Base-by-base conservation (phyloP, 2,329 filamentous ascomycete species). In the Paecilomyces sp. region DNA sequence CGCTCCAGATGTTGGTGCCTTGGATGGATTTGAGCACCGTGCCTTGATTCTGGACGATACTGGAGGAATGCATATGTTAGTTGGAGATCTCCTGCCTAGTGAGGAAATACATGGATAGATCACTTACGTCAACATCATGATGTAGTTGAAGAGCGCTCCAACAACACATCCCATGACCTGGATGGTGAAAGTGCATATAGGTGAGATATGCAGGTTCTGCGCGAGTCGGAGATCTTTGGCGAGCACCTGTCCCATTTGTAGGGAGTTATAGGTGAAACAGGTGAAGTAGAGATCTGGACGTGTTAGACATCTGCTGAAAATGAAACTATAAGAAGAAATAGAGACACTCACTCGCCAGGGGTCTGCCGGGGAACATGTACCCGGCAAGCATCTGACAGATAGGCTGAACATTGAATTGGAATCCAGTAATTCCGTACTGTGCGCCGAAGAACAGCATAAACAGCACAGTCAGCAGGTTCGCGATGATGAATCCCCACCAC, bases 331-430 rank as follows among this genome's bases (percentile, higher is more conserved):
- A 9, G 28, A 57, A 15, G 12, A 22, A 58, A 31, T 9, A 9
- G 1, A 36, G n/a, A 3, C 7, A 55, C 57, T 36, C 67, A 62
- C 71, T 72, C 8, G 71, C 70, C 0, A 74, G 58, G 8, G 74
- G 74, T 25, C 70, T 62, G 3, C 72, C 72, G 13, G 75, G 79
- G 57, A 77, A 73, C 59, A 83, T 69, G 34, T 81, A 79, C 22
- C 79, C 81, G 3, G 74, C 80, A 24, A 83, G 66, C 74, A 82
- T 78, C 65, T 83, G 79, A 9, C 76, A 72, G 31, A 77, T 70
- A 5, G 73, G 71, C 59, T 79, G 73, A 25, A 75, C 66, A 60
- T 70, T 73, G 54, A 77, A 76, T 25, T 76, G 68, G 63, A 80
- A 77, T 1, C 78, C 76, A 0, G 74, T 73, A 50, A 77, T 65